Base-by-base conservation (phyloP, 2,329 filamentous ascomycete genomes). In the Elsinoe ampelina region DNA sequence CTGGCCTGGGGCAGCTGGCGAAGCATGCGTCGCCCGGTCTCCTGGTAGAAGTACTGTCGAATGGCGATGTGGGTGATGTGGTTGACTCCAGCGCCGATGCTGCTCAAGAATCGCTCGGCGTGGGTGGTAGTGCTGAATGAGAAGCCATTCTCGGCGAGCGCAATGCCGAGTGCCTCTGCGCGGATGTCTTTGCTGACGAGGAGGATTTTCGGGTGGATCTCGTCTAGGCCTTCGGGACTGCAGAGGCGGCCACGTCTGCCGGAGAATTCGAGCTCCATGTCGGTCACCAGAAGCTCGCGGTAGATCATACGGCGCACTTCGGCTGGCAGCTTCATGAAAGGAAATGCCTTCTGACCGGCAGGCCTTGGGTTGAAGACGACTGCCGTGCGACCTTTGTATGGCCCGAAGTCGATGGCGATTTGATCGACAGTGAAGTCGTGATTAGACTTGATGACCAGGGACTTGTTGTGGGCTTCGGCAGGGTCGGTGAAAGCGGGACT, bases 221-320 rank as follows among this genome's bases (percentile, higher is more conserved):
- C 26, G 8, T 30, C 26, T 3, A 30, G 3, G 7, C 26, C 26
- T 30, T 30, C 26, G 26, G 26, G 26, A 30, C 26, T 30, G 7
- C 26, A 30, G 26, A 30, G 26, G 41, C 19, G 19, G 20, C 26
- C n/a, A 19, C 20, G 20, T 12, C 10, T 2, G 41, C 41, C 41
- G 8, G 19, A 17, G 41, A 45, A 45, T 3, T 10, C 10, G 12
- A 45, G 41, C 3, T 11, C 26, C 13, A 12, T 22, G 6, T 26
- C n/a, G 19, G 19, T 22, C 10, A 45, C 41, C 10, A 45, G 17
- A 3, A 45, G 19, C 19, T 22, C n/a, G 10, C 19, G 6, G 19
- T 58, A 60, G 48, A 61, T 58, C 41, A 47, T 55, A 52, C 55
- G 55, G 35, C 58, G 58, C 32, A 61, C 48, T 48, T 60, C 60